These are phyloP conservation scores for Apiotrichum siamense DNA, from an alignment of 1,284 basidiomycete genomes.

Conservation along the genomic window DNA sequence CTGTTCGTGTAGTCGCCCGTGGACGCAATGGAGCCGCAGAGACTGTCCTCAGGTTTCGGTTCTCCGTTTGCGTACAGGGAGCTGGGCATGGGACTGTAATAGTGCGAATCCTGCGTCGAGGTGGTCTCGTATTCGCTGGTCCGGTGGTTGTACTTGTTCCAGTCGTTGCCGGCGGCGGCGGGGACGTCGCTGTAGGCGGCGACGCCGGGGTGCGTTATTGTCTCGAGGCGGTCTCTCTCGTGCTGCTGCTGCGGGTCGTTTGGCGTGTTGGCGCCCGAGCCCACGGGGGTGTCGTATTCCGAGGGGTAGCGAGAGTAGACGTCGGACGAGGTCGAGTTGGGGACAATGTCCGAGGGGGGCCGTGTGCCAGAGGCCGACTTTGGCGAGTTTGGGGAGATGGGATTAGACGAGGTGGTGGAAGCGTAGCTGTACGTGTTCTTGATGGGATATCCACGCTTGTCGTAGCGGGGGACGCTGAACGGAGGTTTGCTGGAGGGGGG, in stretches of 20 bases:
- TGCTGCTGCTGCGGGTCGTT: too few relatives aligned
- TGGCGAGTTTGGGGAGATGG: not conserved
- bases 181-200: too few relatives aligned
- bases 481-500: not conserved
- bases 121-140: too few relatives aligned
- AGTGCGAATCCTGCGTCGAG: too few relatives aligned
- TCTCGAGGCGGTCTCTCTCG: too few relatives aligned
- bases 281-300: too few relatives aligned
- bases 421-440: not conserved
- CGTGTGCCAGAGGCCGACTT: too few relatives aligned
- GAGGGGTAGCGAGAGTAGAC: not conserved
- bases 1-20: not conserved
- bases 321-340: not conserved
- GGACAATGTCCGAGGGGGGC: not conserved
- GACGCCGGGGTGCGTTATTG: not conserved
- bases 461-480: constrained; percentile 12
- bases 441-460: constrained; percentile 20
- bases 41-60: not conserved
- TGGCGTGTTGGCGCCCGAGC: too few relatives aligned
- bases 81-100: not conserved
- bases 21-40: not conserved
- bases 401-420: not conserved
- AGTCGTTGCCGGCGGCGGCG: too few relatives aligned
- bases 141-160: too few relatives aligned
- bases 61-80: not conserved